Evolutionary conservation across 345 rosid species (phyloP).

Genomic region (Corchorus capsularis): DNA sequence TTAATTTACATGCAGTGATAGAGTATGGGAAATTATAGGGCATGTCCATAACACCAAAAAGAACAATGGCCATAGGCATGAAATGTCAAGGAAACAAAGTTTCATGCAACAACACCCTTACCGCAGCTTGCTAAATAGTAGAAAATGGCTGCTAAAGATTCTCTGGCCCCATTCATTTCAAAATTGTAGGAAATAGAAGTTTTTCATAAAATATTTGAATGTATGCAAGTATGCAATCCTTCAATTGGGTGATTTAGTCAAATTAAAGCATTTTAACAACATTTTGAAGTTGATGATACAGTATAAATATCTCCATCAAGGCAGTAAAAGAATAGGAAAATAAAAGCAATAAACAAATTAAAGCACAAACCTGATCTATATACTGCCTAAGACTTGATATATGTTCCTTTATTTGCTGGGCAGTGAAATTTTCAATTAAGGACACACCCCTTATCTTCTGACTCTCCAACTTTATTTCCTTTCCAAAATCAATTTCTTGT

Average conservation of each 20-base stretch:
- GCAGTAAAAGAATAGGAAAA: neutral
- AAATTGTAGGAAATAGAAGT: neutral
- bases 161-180: neutral
- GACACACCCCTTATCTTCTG: constrained; percentile 37
- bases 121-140: neutral
- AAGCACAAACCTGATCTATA: constrained; percentile 36
- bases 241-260: constrained; percentile 1
- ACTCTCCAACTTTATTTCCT: constrained; percentile 14
- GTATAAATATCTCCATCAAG: neutral
- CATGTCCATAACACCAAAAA: neutral
- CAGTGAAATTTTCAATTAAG: constrained; percentile 45
- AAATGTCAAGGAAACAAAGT: neutral
- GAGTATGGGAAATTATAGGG: neutral
- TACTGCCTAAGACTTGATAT: constrained; percentile 41
- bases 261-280: neutral
- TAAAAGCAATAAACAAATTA: neutral
- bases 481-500: constrained; percentile 12
- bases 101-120: neutral
- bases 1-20: neutral
- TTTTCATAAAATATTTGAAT: neutral
- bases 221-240: constrained; percentile 8
- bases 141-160: neutral
- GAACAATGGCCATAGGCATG: neutral
- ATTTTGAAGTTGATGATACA: neutral
- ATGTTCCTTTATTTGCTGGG: constrained; percentile 47